phyloP scores from a whole-genome alignment of 1,139 yeast species.

The Candida sp. region DNA sequence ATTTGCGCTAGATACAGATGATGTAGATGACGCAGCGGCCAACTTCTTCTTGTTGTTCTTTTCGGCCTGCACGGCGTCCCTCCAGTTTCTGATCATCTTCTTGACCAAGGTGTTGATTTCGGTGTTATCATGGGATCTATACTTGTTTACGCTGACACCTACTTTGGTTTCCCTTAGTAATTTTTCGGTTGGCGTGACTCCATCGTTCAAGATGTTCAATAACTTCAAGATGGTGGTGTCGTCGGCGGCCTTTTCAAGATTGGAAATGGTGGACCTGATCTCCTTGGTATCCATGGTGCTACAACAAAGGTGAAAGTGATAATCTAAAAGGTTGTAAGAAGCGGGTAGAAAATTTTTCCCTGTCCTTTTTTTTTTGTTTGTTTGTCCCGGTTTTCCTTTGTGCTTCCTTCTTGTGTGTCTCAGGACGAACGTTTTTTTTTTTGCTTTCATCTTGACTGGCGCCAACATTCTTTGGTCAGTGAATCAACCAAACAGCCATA shows the following conservation, averaged over 20 bases:
- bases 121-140: slow-evolving; percentile 67
- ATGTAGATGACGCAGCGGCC: slow-evolving; percentile 2
- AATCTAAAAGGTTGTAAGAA: background rate
- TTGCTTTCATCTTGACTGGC: background rate
- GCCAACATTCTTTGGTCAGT: background rate
- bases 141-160: slow-evolving; percentile 96
- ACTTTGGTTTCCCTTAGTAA: slow-evolving; percentile 91
- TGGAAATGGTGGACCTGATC: slow-evolving; percentile 69
- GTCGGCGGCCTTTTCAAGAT: slow-evolving; percentile 76
- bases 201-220: slow-evolving; percentile 67
- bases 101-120: slow-evolving; percentile 77
- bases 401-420: too few relatives aligned
- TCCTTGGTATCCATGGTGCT: slow-evolving; percentile 70
- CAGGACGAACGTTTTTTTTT: background rate
- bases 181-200: slow-evolving; percentile 84
- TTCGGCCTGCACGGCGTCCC: slow-evolving; percentile 84
- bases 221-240: slow-evolving; percentile 71
- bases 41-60: slow-evolving; percentile 50
- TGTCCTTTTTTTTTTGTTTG: slow-evolving; percentile 1
- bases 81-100: slow-evolving; percentile 86
- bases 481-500: background rate
- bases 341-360: background rate
- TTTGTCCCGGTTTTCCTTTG: background rate
- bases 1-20: slow-evolving; percentile 1
- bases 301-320: background rate